Evolutionary conservation across 2,329 filamentous ascomycete genomes (phyloP).

Genomic region (Phialemonium atrogriseum): DNA sequence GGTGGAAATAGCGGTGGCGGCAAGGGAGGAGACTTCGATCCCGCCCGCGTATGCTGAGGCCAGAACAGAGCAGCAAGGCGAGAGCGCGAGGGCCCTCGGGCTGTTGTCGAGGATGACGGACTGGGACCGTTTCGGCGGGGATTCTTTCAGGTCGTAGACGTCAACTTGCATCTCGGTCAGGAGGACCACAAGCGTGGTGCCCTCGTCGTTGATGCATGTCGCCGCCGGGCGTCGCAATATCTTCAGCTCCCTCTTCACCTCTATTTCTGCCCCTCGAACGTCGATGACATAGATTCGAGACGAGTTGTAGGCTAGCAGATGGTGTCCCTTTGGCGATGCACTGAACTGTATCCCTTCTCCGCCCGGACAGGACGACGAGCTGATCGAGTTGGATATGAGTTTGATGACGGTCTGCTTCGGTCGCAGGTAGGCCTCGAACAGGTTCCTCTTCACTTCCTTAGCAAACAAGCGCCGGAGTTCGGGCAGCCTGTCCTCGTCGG

Average conservation of each 20-base stretch:
- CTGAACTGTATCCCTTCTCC: constrained; percentile 82
- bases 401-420: constrained; percentile 66
- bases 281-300: constrained; percentile 77
- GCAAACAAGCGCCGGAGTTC: constrained; percentile 58
- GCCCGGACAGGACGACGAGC: constrained; percentile 72
- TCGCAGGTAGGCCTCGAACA: constrained; percentile 68
- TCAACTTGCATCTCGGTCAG: constrained; percentile 79
- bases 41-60: constrained; percentile 80
- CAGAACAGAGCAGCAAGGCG: constrained; percentile 72
- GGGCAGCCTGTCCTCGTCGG: constrained; percentile 43
- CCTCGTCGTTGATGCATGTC: constrained; percentile 73
- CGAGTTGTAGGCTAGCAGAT: constrained; percentile 75
- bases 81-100: constrained; percentile 70
- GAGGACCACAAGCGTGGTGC: constrained; percentile 66
- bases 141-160: constrained; percentile 63
- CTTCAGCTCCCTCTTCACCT: constrained; percentile 70
- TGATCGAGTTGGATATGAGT: constrained; percentile 75
- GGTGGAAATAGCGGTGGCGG: constrained; percentile 51
- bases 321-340: constrained; percentile 66
- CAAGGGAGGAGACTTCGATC: constrained; percentile 78
- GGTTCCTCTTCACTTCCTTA: constrained; percentile 63
- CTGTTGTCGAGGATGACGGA: constrained; percentile 71
- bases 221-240: constrained; percentile 67
- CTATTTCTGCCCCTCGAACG: constrained; percentile 48
- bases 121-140: constrained; percentile 61